Evolutionary conservation across 768 basidiomycete genomes (phyloP).

Genomic region (Butyriboletus loyo): DNA sequence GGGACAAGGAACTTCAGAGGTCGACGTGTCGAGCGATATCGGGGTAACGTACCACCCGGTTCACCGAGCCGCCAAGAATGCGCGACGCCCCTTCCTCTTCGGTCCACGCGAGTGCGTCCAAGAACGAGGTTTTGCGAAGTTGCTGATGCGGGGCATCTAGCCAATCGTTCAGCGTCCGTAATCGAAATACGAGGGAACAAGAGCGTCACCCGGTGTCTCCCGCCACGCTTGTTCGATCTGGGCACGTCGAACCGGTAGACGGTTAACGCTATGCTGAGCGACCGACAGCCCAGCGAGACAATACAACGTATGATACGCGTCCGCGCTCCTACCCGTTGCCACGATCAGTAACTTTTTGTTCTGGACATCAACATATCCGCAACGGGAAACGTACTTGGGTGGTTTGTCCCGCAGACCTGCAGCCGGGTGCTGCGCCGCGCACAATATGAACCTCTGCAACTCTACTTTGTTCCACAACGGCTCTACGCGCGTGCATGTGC

Average conservation of each 20-base stretch:
- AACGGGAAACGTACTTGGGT: conserved; percentile 62
- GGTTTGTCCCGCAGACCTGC: conserved; percentile 96
- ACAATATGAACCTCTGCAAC: conserved; percentile 83
- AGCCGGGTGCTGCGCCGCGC: conserved; percentile 79
- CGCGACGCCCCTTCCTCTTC: conserved; percentile 60
- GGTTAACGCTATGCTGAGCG: conserved; percentile 76
- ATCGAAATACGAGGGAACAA: background rate
- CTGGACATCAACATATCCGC: background rate
- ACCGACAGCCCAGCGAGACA: conserved; percentile 87
- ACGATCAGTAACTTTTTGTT: background rate
- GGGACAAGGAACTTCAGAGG: background rate
- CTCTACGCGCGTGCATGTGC: conserved; percentile 28
- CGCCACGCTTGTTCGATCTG: conserved; percentile 41
- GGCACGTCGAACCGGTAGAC: conserved; percentile 38
- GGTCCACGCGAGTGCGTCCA: conserved; percentile 57
- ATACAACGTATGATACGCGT: conserved; percentile 93
- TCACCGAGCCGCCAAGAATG: conserved; percentile 57
- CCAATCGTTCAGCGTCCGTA: conserved; percentile 6
- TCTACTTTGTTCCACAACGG: conserved; percentile 58
- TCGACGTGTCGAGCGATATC: background rate
- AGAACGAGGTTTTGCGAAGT: conserved; percentile 48
- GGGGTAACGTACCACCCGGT: conserved; percentile 52
- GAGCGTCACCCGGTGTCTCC: conserved; percentile 14
- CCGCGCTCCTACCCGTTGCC: conserved; percentile 56
- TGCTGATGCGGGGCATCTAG: conserved; percentile 23